A percentile compares a stretch with the other conserved stretches of the same genome.
Evolutionary conservation across 805 yeast genomes (phyloP).

Genomic region (Wickerhamomyces alni): DNA sequence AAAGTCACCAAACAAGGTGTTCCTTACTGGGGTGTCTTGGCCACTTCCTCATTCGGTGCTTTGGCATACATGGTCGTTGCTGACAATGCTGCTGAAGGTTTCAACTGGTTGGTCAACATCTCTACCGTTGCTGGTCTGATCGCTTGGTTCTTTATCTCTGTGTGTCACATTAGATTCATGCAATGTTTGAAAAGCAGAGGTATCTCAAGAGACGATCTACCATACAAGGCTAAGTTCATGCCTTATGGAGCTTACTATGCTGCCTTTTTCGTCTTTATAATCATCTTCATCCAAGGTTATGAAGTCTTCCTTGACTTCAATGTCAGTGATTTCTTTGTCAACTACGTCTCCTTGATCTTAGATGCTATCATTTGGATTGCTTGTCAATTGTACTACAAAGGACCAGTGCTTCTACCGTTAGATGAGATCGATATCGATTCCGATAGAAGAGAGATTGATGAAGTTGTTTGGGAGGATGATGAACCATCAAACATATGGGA

Average conservation of each 20-base stretch:
- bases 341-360: conserved; percentile 67
- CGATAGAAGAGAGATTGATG: conserved; percentile 24
- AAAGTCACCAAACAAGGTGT: conserved; percentile 52
- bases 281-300: conserved; percentile 72
- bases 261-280: conserved; percentile 43
- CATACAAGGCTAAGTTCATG: conserved; percentile 66
- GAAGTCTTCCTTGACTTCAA: conserved; percentile 51
- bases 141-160: conserved; percentile 65
- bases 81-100: conserved; percentile 48
- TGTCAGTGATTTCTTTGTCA: conserved; percentile 58
- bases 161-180: conserved; percentile 70
- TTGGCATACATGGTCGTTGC: conserved; percentile 54
- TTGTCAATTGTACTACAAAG: conserved; percentile 47
- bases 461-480: conserved; percentile 50
- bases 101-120: conserved; percentile 68
- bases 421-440: conserved; percentile 22
- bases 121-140: conserved; percentile 71
- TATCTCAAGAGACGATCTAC: conserved; percentile 60
- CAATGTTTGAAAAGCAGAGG: conserved; percentile 54
- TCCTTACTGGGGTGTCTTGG: conserved; percentile 50
- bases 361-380: conserved; percentile 51
- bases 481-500: conserved; percentile 48
- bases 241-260: conserved; percentile 67
- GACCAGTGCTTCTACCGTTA: conserved; percentile 31
- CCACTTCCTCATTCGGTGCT: conserved; percentile 56